Conservation (phyloP, 257 asterid species). For the Lithospermum erythrorhizon region DNA sequence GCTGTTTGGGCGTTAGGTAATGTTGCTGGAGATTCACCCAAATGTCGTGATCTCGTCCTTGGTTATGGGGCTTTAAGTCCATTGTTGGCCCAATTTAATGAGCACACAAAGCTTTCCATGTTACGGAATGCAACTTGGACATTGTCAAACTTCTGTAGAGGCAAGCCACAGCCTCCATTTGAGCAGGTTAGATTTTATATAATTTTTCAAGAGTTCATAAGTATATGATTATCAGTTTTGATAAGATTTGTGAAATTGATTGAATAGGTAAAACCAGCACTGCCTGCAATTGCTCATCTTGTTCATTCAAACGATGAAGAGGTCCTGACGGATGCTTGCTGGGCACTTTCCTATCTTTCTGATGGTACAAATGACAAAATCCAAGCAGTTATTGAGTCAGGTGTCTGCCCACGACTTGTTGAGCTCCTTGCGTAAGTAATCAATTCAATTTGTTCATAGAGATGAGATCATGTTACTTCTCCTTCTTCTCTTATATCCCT, state of each 20-base stretch:
- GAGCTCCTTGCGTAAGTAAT: neutral
- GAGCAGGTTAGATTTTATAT: constrained; percentile 45
- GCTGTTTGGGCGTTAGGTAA: constrained; percentile 98
- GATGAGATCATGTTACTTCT: neutral
- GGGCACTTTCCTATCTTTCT: constrained; percentile 1
- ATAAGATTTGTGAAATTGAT: neutral
- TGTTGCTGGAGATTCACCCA: constrained; percentile 92
- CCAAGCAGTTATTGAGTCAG: neutral
- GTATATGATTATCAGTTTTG: neutral
- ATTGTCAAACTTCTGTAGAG: constrained; percentile 80
- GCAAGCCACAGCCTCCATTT: constrained; percentile 87
- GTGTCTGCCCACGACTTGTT: neutral
- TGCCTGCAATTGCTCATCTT: neutral
- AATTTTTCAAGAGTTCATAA: no score
- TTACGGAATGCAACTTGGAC: constrained; percentile 96
- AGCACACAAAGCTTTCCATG: constrained; percentile 75
- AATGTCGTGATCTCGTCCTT: constrained; percentile 85
- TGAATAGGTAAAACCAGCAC: neutral
- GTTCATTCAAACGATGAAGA: constrained; percentile 1
- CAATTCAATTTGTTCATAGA: neutral
- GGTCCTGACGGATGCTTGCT: neutral
- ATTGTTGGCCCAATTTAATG: constrained; percentile 66
- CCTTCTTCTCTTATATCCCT: neutral
- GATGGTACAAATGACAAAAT: constrained; percentile 3
- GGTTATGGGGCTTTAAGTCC: constrained; percentile 62